These are phyloP conservation scores for Euphorbia neoarborescens DNA, from an alignment of 441 rosid species.

Conservation along the genomic window DNA sequence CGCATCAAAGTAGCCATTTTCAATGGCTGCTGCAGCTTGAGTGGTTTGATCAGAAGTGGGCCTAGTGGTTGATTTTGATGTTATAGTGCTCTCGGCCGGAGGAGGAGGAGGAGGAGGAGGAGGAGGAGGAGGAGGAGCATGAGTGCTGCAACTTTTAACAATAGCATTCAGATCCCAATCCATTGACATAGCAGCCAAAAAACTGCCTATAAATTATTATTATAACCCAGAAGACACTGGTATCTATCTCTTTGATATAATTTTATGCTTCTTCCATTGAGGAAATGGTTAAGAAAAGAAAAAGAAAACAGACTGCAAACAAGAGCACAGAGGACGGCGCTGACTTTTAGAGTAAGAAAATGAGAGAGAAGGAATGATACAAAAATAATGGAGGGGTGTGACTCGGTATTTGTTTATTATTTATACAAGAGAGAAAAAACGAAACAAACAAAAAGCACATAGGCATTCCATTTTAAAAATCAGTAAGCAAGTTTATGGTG, in stretches of 20 bases:
- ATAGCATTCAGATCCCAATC: conserved; percentile 70
- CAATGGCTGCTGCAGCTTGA: not conserved
- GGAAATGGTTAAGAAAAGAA: conserved; percentile 20
- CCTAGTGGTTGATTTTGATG: not conserved
- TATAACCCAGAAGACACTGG: too few species aligned
- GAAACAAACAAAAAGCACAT: not conserved
- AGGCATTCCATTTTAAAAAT: conserved; percentile 1
- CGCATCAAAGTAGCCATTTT: conserved; percentile 17
- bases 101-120: conserved; percentile 15
- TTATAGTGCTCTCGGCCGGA: too few species aligned
- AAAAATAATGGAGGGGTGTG: conserved; percentile 31
- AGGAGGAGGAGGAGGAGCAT: conserved; percentile 9
- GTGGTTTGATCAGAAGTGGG: conserved; percentile 3
- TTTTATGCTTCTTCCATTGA: not conserved
- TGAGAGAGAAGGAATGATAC: conserved; percentile 1
- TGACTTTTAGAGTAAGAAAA: conserved; percentile 39
- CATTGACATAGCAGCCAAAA: conserved; percentile 23
- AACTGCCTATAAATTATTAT: conserved; percentile 14
- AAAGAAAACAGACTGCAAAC: conserved; percentile 18
- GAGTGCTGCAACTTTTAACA: conserved; percentile 45
- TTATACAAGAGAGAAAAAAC: conserved; percentile 25
- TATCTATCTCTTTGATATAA: not conserved
- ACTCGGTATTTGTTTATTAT: conserved; percentile 32
- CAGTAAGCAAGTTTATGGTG: too few species aligned
- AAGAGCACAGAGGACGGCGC: conserved; percentile 47